Evolutionary conservation across 805 yeast genomes (phyloP).

Genomic region (Henningerozyma blattae): DNA sequence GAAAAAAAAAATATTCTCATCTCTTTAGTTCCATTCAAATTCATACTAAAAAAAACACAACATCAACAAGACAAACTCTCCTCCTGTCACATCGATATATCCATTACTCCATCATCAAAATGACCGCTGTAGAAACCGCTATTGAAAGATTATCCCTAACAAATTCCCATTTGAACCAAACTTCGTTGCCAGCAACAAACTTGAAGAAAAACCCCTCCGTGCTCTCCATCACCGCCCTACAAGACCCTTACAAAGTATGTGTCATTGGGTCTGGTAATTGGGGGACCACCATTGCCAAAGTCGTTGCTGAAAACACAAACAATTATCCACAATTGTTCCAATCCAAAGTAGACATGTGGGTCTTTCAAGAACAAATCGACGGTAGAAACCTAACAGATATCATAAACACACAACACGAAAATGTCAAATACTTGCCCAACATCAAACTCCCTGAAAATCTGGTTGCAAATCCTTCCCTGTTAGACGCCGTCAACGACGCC

Average conservation of each 20-base stretch:
- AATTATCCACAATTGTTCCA: conserved; percentile 63
- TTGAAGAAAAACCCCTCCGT: background rate
- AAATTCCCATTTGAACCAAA: too few relatives aligned
- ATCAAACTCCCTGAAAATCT: conserved; percentile 77
- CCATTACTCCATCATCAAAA: too few relatives aligned
- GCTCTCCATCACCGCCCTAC: conserved; percentile 3
- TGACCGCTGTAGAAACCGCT: too few relatives aligned
- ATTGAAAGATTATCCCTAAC: too few relatives aligned
- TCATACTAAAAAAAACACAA: too few relatives aligned
- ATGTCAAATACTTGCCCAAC: conserved; percentile 83
- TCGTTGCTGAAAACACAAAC: conserved; percentile 76
- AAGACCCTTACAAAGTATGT: conserved; percentile 42
- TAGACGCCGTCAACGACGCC: conserved; percentile 63
- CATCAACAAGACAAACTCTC: too few relatives aligned
- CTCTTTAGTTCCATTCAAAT: too few relatives aligned
- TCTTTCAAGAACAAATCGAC: conserved; percentile 68
- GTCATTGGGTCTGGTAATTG: conserved; percentile 96
- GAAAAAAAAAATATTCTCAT: too few relatives aligned
- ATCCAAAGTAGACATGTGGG: conserved; percentile 88
- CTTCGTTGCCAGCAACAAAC: background rate
- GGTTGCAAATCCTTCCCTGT: conserved; percentile 74
- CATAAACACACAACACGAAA: conserved; percentile 82
- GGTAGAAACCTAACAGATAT: conserved; percentile 79
- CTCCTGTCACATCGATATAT: too few relatives aligned
- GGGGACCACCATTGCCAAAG: conserved; percentile 95